Evolutionary conservation across 345 rosid species (phyloP).

Genomic region (Eucalyptus marginata): DNA sequence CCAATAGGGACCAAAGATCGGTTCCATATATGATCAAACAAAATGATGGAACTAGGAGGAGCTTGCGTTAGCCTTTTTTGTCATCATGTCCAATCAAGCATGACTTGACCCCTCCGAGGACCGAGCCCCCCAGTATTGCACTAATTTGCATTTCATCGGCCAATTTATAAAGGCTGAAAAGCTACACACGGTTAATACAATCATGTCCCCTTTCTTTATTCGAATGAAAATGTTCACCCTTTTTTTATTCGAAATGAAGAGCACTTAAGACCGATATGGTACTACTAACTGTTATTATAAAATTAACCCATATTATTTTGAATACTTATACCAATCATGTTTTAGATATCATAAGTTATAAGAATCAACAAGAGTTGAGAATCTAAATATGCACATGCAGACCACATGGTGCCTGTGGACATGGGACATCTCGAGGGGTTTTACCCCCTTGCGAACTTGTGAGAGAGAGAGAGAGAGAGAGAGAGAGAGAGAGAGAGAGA

Average conservation of each 20-base stretch:
- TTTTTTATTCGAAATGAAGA: not conserved
- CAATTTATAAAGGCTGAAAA: not conserved
- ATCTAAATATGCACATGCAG: too few species aligned
- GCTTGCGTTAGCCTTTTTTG: not conserved
- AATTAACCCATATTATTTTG: too few species aligned
- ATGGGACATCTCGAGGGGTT: too few species aligned
- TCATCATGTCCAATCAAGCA: not conserved
- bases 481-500: too few species aligned
- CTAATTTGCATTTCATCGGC: not conserved
- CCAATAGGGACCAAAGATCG: not conserved
- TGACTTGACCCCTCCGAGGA: not conserved
- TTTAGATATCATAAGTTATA: not conserved
- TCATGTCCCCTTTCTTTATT: not conserved
- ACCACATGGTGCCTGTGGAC: too few species aligned
- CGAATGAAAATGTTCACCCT: not conserved
- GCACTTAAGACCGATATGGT: too few species aligned
- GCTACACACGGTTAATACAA: not conserved
- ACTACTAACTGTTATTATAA: not conserved
- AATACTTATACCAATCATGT: not conserved
- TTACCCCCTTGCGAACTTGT: too few species aligned
- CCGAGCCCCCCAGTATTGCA: too few species aligned
- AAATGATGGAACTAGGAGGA: not conserved
- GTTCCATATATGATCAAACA: not conserved
- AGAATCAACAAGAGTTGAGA: not conserved
- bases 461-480: too few species aligned